A percentile compares a stretch with the other conserved stretches of the same genome.
Evolutionary conservation across 2,329 filamentous ascomycete genomes (phyloP).

Genomic region (Fusarium begoniae): DNA sequence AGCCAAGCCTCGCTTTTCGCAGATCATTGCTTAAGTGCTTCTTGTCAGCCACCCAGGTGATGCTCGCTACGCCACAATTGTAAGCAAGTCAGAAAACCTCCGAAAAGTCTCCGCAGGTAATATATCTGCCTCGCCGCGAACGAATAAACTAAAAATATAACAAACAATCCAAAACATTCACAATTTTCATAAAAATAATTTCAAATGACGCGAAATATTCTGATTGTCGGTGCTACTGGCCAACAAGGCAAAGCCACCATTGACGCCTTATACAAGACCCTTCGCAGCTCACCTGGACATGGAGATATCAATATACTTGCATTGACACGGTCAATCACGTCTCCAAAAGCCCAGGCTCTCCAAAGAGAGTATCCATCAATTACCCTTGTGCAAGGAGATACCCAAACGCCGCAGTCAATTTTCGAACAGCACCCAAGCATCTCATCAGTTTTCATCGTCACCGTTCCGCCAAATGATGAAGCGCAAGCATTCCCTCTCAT

Average conservation of each 20-base stretch:
- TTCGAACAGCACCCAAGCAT: conserved; percentile 34
- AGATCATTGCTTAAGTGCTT: neutral
- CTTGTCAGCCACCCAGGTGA: neutral
- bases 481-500: conserved; percentile 37
- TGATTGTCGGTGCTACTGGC: conserved; percentile 26
- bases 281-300: accelerated
- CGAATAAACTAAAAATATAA: neutral
- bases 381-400: conserved; percentile 20
- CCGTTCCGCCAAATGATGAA: conserved; percentile 41
- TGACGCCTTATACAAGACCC: neutral
- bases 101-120: neutral
- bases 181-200: neutral
- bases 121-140: neutral
- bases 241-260: conserved; percentile 31
- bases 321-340: conserved; percentile 9
- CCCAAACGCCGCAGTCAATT: conserved; percentile 13
- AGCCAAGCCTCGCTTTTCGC: neutral
- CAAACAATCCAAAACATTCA: too few species aligned
- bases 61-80: neutral
- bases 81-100: neutral
- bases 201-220: conserved; percentile 7
- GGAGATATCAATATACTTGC: neutral
- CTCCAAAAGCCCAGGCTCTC: neutral
- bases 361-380: neutral
- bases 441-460: conserved; percentile 41